These are phyloP conservation scores for Pestalotiopsis sp. DNA, from an alignment of 2,329 filamentous ascomycete genomes.

Conservation along the genomic window DNA sequence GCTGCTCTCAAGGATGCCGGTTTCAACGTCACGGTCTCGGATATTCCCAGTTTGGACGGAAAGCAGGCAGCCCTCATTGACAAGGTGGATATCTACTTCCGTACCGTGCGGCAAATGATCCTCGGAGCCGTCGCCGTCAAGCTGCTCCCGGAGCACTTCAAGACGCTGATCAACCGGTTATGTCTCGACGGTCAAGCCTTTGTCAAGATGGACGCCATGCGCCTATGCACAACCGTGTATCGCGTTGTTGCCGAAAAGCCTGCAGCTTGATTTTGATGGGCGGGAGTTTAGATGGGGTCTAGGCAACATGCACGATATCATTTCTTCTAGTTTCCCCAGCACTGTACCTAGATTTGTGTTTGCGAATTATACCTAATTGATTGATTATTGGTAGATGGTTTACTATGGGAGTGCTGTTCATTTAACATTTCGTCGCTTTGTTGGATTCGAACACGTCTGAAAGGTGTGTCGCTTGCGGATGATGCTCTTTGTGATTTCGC, in stretches of 20 bases:
- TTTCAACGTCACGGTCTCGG: constrained; percentile 45
- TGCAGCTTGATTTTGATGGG: constrained; percentile 7
- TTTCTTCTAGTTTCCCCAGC: not conserved
- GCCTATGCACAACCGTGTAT: constrained; percentile 52
- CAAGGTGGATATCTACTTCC: constrained; percentile 55
- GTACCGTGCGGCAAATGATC: constrained; percentile 48
- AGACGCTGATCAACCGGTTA: constrained; percentile 51
- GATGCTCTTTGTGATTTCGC: not conserved
- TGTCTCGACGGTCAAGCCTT: constrained; percentile 55
- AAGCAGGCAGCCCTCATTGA: constrained; percentile 53
- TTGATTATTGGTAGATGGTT: not conserved
- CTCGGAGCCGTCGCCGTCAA: constrained; percentile 46
- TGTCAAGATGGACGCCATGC: constrained; percentile 55
- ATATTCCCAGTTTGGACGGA: constrained; percentile 52
- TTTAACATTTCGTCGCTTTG: not conserved
- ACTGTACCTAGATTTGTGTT: not conserved
- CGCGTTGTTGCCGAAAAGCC: constrained; percentile 52
- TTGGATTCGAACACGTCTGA: not conserved
- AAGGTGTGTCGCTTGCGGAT: not conserved
- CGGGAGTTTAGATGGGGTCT: not conserved
- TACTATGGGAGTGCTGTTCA: not conserved
- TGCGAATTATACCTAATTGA: not conserved
- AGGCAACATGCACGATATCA: not conserved
- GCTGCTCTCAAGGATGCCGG: constrained; percentile 45
- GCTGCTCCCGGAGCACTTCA: constrained; percentile 50